Conservation (phyloP, 2,329 filamentous ascomycete species). For the Beauveria pseudobassiana region DNA sequence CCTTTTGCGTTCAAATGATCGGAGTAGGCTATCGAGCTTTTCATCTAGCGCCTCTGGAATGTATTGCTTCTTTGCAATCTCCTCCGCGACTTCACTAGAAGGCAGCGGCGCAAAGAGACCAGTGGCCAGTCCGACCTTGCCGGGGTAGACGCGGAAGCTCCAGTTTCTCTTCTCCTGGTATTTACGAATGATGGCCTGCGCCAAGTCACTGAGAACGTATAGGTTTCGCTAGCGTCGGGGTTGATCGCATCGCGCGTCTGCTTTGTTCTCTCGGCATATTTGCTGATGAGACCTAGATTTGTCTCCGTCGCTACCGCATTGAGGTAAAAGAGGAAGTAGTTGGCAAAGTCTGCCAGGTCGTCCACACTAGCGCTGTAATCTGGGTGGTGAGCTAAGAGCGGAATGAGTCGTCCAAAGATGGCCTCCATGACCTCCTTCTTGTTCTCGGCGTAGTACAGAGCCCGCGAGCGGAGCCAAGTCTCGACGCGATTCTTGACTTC, state of each 20-base stretch:
- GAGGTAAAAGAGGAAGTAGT: conserved; percentile 87
- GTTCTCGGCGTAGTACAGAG: conserved; percentile 53
- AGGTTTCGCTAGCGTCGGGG: conserved; percentile 63
- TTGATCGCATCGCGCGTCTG: conserved; percentile 75
- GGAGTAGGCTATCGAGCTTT: conserved; percentile 61
- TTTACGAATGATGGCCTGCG: conserved; percentile 71
- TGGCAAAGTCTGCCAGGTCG: conserved; percentile 72
- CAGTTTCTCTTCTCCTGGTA: conserved; percentile 84
- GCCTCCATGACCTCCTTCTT: conserved; percentile 67
- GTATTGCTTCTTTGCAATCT: conserved; percentile 80
- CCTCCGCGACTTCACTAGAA: conserved; percentile 70
- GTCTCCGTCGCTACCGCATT: conserved; percentile 74
- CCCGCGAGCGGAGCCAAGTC: conserved; percentile 83
- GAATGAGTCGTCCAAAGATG: conserved; percentile 74
- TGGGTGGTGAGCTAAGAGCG: conserved; percentile 85
- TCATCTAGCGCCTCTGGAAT: conserved; percentile 71
- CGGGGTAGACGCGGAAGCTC: conserved; percentile 75
- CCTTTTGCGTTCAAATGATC: conserved; percentile 67
- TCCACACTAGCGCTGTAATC: conserved; percentile 65
- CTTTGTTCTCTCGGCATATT: conserved; percentile 89
- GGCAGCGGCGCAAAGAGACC: conserved; percentile 70
- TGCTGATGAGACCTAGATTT: conserved; percentile 82
- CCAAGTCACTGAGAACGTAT: conserved; percentile 81
- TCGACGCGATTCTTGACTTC: conserved; percentile 67
- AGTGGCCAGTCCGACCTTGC: conserved; percentile 71